Percentiles rank a stretch among this genome's conserved stretches.
These are phyloP conservation scores for Hypoxylon crocopeplum DNA, from an alignment of 495 filamentous ascomycete genomes.

Conservation along the genomic window DNA sequence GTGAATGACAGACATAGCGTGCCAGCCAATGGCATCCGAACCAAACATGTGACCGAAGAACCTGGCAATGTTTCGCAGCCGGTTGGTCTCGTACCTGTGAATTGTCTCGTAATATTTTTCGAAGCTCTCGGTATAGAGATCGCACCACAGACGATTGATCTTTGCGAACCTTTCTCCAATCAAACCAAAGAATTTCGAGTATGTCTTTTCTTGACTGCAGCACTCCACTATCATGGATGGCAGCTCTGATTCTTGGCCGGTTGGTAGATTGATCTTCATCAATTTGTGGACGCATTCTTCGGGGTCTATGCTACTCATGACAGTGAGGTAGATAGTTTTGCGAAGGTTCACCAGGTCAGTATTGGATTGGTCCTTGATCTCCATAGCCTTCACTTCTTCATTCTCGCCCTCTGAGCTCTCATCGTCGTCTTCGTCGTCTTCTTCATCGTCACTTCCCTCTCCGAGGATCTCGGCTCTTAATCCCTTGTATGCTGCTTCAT, in stretches of 20 bases:
- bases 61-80: slow-evolving; percentile 88
- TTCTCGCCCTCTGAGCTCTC: slow-evolving; percentile 82
- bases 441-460: slow-evolving; percentile 82
- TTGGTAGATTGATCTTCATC: slow-evolving; percentile 87
- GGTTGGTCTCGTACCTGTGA: slow-evolving; percentile 94
- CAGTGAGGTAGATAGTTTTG: slow-evolving; percentile 94
- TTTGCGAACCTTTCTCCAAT: slow-evolving; percentile 95
- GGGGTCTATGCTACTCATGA: slow-evolving; percentile 92
- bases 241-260: slow-evolving; percentile 87
- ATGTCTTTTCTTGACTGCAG: slow-evolving; percentile 93
- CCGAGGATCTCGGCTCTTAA: slow-evolving; percentile 94
- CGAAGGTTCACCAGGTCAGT: slow-evolving; percentile 92
- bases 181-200: slow-evolving; percentile 94
- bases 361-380: slow-evolving; percentile 98
- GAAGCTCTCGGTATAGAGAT: slow-evolving; percentile 88
- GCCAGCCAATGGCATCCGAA: slow-evolving; percentile 90
- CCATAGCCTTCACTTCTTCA: slow-evolving; percentile 71
- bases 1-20: slow-evolving; percentile 81
- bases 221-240: slow-evolving; percentile 97
- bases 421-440: slow-evolving; percentile 73
- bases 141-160: slow-evolving; percentile 91
- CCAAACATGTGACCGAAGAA: slow-evolving; percentile 94
- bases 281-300: slow-evolving; percentile 96
- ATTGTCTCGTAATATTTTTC: slow-evolving; percentile 96
- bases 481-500: slow-evolving; percentile 88